Conservation (phyloP, 768 basidiomycete genomes). For the Calocera cornea region DNA sequence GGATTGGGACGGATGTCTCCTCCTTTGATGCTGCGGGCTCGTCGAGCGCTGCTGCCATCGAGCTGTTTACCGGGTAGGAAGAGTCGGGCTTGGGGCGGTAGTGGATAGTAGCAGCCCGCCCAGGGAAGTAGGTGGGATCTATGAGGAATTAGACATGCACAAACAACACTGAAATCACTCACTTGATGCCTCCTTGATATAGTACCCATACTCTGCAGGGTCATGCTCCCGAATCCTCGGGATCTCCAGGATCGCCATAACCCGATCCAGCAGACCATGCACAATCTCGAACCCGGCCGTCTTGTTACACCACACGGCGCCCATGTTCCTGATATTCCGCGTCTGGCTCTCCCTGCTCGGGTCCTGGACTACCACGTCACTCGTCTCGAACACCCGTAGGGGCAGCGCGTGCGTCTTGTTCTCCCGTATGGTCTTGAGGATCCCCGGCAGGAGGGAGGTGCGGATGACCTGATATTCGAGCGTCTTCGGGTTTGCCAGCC, state of each 20-base stretch:
- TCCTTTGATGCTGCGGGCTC: conserved; percentile 10
- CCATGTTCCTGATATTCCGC: conserved; percentile 76
- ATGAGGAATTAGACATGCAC: background rate
- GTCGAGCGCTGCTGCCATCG: background rate
- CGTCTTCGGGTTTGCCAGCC: conserved; percentile 94
- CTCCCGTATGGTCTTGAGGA: conserved; percentile 93
- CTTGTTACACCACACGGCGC: conserved; percentile 91
- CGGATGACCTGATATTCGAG: conserved; percentile 97
- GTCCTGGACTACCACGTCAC: conserved; percentile 90
- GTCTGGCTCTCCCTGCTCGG: conserved; percentile 60
- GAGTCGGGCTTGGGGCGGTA: conserved; percentile 48
- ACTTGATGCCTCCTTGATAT: conserved; percentile 80
- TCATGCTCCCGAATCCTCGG: conserved; percentile 55
- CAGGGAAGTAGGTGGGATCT: conserved; percentile 94
- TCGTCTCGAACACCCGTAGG: conserved; percentile 83
- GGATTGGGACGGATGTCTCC: conserved; percentile 3
- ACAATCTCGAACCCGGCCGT: conserved; percentile 94
- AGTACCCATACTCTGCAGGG: conserved; percentile 61
- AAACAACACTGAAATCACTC: conserved; percentile 20
- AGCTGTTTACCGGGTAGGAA: conserved; percentile 2
- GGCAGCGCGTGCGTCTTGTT: conserved; percentile 89
- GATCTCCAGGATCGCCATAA: conserved; percentile 93
- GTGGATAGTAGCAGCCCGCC: conserved; percentile 82
- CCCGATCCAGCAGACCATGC: conserved; percentile 84
- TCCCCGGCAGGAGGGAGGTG: conserved; percentile 86